Percentiles rank a stretch among this genome's conserved stretches.
These are phyloP conservation scores for Flagelloscypha sp. DNA, from an alignment of 768 basidiomycete species.

Conservation along the genomic window DNA sequence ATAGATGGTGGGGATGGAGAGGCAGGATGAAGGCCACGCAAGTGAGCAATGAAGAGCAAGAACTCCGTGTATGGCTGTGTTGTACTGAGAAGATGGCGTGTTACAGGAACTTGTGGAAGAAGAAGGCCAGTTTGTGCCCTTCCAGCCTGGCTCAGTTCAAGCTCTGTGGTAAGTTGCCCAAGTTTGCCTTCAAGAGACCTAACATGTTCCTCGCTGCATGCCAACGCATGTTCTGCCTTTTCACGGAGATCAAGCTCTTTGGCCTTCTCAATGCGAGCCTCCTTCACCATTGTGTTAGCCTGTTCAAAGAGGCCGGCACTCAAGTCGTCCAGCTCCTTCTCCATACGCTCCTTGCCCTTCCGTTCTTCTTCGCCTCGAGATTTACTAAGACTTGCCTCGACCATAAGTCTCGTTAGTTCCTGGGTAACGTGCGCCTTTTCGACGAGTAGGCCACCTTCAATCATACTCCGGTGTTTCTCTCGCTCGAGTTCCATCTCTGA, in stretches of 20 bases:
- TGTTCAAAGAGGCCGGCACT: conserved; percentile 85
- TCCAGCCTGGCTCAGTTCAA: conserved; percentile 56
- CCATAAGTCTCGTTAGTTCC: conserved; percentile 90
- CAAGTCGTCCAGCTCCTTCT: conserved; percentile 91
- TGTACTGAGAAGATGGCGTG: conserved; percentile 47
- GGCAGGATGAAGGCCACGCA: conserved; percentile 60
- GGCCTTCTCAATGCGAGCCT: conserved; percentile 64
- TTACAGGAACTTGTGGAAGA: conserved; percentile 39
- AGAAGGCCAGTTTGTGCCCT: too few relatives aligned
- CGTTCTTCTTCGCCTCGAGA: conserved; percentile 88
- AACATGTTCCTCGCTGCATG: conserved; percentile 81
- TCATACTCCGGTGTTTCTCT: conserved; percentile 77
- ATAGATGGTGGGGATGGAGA: conserved; percentile 58
- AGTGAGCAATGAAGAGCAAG: conserved; percentile 63
- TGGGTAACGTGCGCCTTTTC: conserved; percentile 85
- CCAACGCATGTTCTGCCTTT: conserved; percentile 68
- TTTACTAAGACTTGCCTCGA: conserved; percentile 91
- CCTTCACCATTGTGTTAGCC: conserved; percentile 97
- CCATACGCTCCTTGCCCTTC: conserved; percentile 72
- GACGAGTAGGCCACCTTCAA: conserved; percentile 87
- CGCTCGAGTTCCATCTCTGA: conserved; percentile 80
- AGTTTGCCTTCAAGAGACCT: conserved; percentile 78
- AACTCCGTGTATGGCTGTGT: conserved; percentile 81
- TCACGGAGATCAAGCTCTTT: conserved; percentile 55
- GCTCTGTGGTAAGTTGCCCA: conserved; percentile 64